A percentile compares a stretch with the other conserved stretches of the same genome.
Evolutionary conservation across 163 green algal species (phyloP).

Genomic region (Picocystis sp.): DNA sequence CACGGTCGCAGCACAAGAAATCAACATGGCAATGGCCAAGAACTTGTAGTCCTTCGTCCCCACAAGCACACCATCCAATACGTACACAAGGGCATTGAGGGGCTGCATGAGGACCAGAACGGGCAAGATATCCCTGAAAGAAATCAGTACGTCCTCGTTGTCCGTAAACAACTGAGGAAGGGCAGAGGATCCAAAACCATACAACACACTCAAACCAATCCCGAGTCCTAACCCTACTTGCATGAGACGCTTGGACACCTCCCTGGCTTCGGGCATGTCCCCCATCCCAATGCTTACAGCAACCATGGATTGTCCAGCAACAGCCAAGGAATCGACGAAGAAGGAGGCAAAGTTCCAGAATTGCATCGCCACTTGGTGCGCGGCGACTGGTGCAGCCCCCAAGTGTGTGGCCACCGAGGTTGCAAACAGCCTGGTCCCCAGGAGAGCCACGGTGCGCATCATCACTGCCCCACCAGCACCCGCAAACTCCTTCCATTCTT

Average conservation of each 20-base stretch:
- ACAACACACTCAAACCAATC: conserved; percentile 13
- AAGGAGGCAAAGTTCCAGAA: conserved; percentile 47
- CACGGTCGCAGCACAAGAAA: not conserved
- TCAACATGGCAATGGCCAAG: conserved; percentile 28
- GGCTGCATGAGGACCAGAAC: conserved; percentile 36
- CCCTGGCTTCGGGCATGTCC: conserved; percentile 11
- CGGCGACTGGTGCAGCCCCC: conserved; percentile 32
- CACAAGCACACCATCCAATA: conserved; percentile 59
- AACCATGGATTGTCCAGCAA: conserved; percentile 42
- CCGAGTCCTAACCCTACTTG: conserved; percentile 31
- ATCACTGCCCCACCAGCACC: conserved; percentile 34
- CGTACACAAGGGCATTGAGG: conserved; percentile 51
- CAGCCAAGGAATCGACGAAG: conserved; percentile 43
- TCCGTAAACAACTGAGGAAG: conserved; percentile 30
- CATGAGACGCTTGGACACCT: conserved; percentile 36
- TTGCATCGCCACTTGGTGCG: conserved; percentile 50
- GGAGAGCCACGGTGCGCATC: conserved; percentile 37
- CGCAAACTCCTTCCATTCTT: not conserved
- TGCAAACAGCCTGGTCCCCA: conserved; percentile 48
- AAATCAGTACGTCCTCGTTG: conserved; percentile 20
- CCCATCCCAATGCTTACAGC: conserved; percentile 29
- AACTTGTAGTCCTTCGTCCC: conserved; percentile 48
- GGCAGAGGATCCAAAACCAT: conserved; percentile 4
- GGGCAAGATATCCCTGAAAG: conserved; percentile 25
- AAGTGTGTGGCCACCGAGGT: conserved; percentile 32